Evolutionary conservation across 2,329 filamentous ascomycete species (phyloP).

Genomic region (Cladosporium sp.): DNA sequence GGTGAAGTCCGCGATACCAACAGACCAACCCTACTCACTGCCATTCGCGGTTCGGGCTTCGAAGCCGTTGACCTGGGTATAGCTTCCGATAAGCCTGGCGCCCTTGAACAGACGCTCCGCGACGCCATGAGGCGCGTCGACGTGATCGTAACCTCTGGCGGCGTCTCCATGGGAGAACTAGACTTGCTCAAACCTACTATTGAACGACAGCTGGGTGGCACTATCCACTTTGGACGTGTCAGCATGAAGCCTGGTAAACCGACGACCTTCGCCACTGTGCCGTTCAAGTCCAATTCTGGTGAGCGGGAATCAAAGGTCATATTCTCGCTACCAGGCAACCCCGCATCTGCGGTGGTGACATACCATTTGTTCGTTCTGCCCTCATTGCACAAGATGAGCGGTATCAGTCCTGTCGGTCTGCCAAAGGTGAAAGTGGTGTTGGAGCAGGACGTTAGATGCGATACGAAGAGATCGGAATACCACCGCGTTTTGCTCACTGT

Average conservation of each 20-base stretch:
- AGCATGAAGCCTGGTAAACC: conserved; percentile 98
- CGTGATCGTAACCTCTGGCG: conserved; percentile 86
- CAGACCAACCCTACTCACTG: conserved; percentile 79
- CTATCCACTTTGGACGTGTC: conserved; percentile 93
- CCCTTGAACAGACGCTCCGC: conserved; percentile 75
- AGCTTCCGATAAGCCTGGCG: conserved; percentile 69
- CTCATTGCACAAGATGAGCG: conserved; percentile 73
- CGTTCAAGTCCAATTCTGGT: conserved; percentile 56
- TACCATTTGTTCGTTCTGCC: conserved; percentile 94
- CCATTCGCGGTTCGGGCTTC: conserved; percentile 72
- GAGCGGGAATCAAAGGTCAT: conserved; percentile 67
- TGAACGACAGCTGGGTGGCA: conserved; percentile 83
- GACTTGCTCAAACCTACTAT: conserved; percentile 96
- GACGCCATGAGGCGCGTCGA: conserved; percentile 73
- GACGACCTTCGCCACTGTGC: conserved; percentile 91
- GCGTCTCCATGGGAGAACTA: conserved; percentile 96
- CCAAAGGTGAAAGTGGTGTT: conserved; percentile 70
- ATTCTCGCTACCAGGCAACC: conserved; percentile 92
- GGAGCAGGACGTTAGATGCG: conserved; percentile 70
- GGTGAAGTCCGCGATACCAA: conserved; percentile 96
- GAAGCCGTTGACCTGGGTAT: conserved; percentile 84
- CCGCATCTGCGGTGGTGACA: conserved; percentile 87
- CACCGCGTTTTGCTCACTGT: conserved; percentile 77
- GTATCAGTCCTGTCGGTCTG: conserved; percentile 66
- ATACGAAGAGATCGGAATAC: conserved; percentile 79